Base-by-base conservation (phyloP, 352 stramenopile species). In the Phytophthora capsici region DNA sequence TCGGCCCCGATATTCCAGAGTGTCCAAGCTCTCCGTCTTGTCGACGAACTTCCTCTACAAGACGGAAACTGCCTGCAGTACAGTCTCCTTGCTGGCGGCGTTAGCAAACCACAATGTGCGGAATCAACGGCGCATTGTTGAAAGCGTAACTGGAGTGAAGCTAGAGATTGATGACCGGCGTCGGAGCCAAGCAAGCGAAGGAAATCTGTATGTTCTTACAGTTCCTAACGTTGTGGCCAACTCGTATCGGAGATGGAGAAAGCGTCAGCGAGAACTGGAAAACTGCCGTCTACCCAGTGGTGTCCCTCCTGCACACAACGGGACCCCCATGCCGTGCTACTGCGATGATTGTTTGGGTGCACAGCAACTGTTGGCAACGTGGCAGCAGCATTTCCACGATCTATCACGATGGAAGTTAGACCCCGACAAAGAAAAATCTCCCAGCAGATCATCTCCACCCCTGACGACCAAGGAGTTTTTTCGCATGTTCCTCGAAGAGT, bases 321-420 rank as follows among this genome's bases (percentile, higher is more conserved):
- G 77, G 0, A 64, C 86, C 6, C 75, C 82, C 6, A 74, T 67
- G 34, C 57, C 79, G 7, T 89, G 79, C 32, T 75, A 79, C 28
- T 86, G 82, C 38, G 70, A 90, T n/a, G 55, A 70, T 28, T 90
- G 82, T 40, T 61, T 88, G 10, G 77, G 82, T 6, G 43, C 59
- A 0, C 61, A 77, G 14, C 77, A 90, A 45, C 66, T 86, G 32
- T 48, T 86, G 0, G 53, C 77, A 7, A 85, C 79, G 8, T 90
- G 79, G 82, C 65, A 73, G 17, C 63, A 82, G 14, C 82, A 89
- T 66, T 88, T 83, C 19, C 60, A 72, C 9, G 79, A 89, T 56
- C 69, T 90, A 14, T 69, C 56, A 16, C 73, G 71, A 17, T 88
- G 79, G 82, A 60, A 36, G 25, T 51, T 36, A 28, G 60, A 63